phyloP scores from a whole-genome alignment of 306 rosid genomes.

The Vigna trinervia region DNA sequence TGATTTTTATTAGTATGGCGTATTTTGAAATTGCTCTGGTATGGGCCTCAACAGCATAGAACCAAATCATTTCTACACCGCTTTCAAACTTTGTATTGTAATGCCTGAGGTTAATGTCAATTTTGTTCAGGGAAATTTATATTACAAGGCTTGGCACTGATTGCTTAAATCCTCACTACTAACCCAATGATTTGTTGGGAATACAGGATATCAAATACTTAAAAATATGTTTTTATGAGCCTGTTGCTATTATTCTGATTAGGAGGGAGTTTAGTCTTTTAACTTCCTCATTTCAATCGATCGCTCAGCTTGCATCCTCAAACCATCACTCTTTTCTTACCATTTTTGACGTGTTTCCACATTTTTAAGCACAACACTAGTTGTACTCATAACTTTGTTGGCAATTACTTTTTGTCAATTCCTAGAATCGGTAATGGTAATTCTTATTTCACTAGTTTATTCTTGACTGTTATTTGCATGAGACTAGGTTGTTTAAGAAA shows the following conservation, averaged over 20 bases:
- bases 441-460: background rate
- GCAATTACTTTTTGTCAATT: background rate
- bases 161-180: background rate
- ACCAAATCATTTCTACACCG: background rate
- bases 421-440: background rate
- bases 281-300: background rate
- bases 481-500: too few relatives aligned
- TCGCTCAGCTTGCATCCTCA: background rate
- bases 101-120: background rate
- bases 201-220: background rate
- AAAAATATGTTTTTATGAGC: background rate
- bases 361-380: background rate
- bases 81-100: background rate
- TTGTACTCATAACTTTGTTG: background rate
- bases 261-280: background rate
- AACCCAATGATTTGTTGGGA: background rate
- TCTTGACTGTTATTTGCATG: background rate
- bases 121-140: background rate
- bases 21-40: background rate
- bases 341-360: background rate
- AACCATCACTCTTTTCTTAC: background rate
- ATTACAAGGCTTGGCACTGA: background rate
- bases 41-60: background rate
- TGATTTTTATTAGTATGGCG: background rate
- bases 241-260: background rate